Percentiles rank a stretch among this genome's conserved stretches.
Evolutionary conservation across 2,329 filamentous ascomycete genomes (phyloP).

Genomic region (Fusarium mexicanum): DNA sequence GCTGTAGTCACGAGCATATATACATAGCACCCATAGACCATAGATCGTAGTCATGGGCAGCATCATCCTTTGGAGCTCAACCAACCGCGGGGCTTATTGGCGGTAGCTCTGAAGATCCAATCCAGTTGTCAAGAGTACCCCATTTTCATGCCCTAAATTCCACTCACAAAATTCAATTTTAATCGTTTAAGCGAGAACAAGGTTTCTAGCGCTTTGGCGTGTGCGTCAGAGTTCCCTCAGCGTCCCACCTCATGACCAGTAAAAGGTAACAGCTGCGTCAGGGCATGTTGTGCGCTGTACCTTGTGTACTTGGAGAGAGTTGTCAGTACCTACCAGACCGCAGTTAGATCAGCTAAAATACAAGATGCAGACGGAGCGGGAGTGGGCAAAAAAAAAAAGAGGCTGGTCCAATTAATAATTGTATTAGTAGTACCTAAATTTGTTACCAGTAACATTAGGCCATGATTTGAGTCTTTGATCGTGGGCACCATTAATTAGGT

Average conservation of each 20-base stretch:
- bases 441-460: neutral
- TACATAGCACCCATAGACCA: neutral
- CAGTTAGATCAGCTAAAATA: neutral
- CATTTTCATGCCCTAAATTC: constrained; percentile 34
- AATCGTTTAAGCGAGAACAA: constrained; percentile 29
- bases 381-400: neutral
- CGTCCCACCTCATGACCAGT: constrained; percentile 23
- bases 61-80: constrained; percentile 11
- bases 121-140: neutral
- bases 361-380: neutral
- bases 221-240: constrained; percentile 35
- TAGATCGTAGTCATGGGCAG: neutral
- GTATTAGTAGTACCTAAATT: neutral
- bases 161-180: constrained; percentile 34
- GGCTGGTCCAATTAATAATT: neutral
- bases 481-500: constrained; percentile 32
- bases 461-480: neutral
- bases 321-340: neutral
- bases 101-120: neutral
- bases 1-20: neutral
- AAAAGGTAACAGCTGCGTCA: constrained; percentile 4
- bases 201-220: constrained; percentile 20
- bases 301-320: neutral
- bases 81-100: constrained; percentile 24
- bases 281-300: constrained; percentile 1